phyloP scores from a whole-genome alignment of 495 filamentous ascomycete genomes.

The Penicillium parvum region DNA sequence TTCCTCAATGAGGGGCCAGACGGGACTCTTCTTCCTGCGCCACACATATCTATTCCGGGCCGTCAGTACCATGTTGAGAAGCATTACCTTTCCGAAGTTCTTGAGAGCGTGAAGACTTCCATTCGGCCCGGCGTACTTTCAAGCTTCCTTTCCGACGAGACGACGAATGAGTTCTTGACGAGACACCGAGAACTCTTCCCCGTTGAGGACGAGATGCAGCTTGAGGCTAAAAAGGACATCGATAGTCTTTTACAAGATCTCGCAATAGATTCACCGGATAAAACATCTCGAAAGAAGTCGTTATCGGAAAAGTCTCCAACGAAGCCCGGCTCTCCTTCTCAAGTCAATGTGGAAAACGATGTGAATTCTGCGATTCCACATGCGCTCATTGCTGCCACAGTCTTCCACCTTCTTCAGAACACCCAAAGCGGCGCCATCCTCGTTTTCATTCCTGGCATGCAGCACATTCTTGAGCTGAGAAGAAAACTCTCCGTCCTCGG shows the following conservation, averaged over 20 bases:
- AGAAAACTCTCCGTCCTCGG: background rate
- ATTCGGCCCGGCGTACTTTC: constrained; percentile 17
- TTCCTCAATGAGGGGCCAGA: constrained; percentile 34
- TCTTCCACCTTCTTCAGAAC: constrained; percentile 48
- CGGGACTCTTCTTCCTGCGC: constrained; percentile 36
- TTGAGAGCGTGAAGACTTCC: constrained; percentile 28
- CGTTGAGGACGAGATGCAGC: no score
- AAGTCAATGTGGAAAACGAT: constrained; percentile 5
- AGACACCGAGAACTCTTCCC: constrained; percentile 3
- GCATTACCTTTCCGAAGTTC: constrained; percentile 49
- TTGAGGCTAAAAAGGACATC: no score
- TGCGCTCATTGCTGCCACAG: constrained; percentile 42
- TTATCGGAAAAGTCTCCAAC: no score
- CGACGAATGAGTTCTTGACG: constrained; percentile 8
- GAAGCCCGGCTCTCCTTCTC: no score
- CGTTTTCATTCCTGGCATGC: constrained; percentile 54
- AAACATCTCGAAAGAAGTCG: background rate
- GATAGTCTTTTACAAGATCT: no score
- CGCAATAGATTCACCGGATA: no score
- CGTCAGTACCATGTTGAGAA: constrained; percentile 52
- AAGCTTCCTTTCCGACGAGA: constrained; percentile 14
- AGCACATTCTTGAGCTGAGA: constrained; percentile 36
- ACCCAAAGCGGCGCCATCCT: constrained; percentile 51
- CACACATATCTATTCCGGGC: constrained; percentile 51
- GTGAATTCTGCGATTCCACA: constrained; percentile 46